Conservation (phyloP, 192 early-diverging fungal genomes). For the Dissophora globulifera region DNA sequence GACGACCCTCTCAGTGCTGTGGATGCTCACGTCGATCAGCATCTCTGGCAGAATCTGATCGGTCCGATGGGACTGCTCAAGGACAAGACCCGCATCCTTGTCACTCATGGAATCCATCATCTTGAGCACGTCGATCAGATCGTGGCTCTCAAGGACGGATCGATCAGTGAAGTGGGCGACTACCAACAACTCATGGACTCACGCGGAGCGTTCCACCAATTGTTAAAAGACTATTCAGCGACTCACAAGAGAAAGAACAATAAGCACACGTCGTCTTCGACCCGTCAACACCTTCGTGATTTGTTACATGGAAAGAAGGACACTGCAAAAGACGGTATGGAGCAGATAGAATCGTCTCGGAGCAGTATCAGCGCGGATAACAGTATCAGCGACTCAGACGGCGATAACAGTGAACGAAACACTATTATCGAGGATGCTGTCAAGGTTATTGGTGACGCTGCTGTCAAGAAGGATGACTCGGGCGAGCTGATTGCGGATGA, state of each 20-base stretch:
- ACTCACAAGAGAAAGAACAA: constrained; percentile 41
- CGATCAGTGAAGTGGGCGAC: constrained; percentile 70
- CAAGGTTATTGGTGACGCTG: not conserved
- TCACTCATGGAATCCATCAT: constrained; percentile 82
- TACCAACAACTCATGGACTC: constrained; percentile 70
- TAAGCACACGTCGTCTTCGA: constrained; percentile 15
- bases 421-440: constrained; percentile 12
- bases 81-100: constrained; percentile 80
- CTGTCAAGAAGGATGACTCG: not conserved
- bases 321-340: not conserved
- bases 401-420: constrained; percentile 3
- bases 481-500: constrained; percentile 79
- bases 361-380: constrained; percentile 12
- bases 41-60: constrained; percentile 56
- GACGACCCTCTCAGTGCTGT: constrained; percentile 93
- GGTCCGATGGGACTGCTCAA: constrained; percentile 84
- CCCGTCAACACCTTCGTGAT: no score
- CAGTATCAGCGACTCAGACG: constrained; percentile 10
- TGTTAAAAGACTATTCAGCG: constrained; percentile 76
- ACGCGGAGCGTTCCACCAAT: constrained; percentile 63
- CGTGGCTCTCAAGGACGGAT: constrained; percentile 75
- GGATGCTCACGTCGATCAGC: constrained; percentile 39
- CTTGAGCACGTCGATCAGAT: constrained; percentile 74
- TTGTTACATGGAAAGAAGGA: constrained; percentile 3
- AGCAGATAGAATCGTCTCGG: not conserved